Evolutionary conservation across 306 rosid genomes (phyloP).

Genomic region (Casuarina cunninghamiana): DNA sequence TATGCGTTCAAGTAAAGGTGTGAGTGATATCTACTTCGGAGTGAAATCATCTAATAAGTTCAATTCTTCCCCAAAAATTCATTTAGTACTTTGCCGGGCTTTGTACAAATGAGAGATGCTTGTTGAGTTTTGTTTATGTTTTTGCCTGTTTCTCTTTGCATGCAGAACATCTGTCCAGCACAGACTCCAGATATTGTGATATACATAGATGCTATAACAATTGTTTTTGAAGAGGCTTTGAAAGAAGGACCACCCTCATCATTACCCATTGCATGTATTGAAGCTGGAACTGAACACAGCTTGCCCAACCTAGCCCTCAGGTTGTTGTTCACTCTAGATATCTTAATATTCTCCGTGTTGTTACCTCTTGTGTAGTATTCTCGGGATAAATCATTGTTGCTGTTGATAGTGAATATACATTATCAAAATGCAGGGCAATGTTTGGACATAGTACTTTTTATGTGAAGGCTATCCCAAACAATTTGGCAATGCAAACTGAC

Average conservation of each 20-base stretch:
- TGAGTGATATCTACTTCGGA: constrained; percentile 26
- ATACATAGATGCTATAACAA: constrained; percentile 84
- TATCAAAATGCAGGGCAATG: not conserved
- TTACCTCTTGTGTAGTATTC: constrained; percentile 15
- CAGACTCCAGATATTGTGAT: constrained; percentile 75
- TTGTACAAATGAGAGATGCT: constrained; percentile 15
- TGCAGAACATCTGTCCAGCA: constrained; percentile 84
- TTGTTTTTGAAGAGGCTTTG: constrained; percentile 73
- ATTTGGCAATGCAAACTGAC: not conserved
- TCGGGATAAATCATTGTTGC: not conserved
- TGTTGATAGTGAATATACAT: not conserved
- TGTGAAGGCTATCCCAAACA: not conserved
- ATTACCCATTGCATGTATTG: constrained; percentile 78
- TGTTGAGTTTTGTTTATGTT: constrained; percentile 24
- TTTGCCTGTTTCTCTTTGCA: constrained; percentile 41
- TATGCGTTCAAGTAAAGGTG: constrained; percentile 94
- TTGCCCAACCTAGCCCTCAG: constrained; percentile 91
- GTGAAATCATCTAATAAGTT: constrained; percentile 26
- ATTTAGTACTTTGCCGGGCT: not conserved
- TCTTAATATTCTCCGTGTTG: constrained; percentile 12
- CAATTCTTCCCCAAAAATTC: not conserved
- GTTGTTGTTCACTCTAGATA: constrained; percentile 46
- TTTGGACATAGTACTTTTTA: not conserved
- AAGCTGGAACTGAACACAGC: constrained; percentile 81
- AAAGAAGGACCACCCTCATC: constrained; percentile 61